Percentiles rank a stretch among this genome's conserved stretches.
Evolutionary conservation across 805 yeast genomes (phyloP).

Genomic region (Wickerhamomyces hampshirensis): DNA sequence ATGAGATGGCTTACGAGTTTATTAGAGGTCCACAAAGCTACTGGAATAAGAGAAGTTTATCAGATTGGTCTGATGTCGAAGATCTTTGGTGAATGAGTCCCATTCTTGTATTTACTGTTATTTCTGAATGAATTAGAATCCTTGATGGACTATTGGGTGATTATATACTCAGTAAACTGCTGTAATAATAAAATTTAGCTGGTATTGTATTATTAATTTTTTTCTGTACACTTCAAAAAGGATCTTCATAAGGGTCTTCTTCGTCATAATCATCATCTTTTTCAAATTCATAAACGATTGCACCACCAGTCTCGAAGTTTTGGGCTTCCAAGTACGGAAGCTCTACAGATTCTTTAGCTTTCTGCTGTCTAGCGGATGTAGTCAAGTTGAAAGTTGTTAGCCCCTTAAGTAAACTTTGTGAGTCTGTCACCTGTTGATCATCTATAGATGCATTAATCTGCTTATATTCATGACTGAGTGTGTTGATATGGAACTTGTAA

Average conservation of each 20-base stretch:
- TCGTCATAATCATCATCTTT: slow-evolving; percentile 98
- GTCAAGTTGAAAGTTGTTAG: slow-evolving; percentile 85
- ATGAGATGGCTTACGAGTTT: slow-evolving; percentile 42
- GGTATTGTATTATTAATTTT: neutral
- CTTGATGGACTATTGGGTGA: too few species aligned
- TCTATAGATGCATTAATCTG: slow-evolving; percentile 17
- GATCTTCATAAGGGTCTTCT: slow-evolving; percentile 97
- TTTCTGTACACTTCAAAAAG: slow-evolving; percentile 45
- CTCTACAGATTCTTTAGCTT: slow-evolving; percentile 80
- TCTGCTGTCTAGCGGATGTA: slow-evolving; percentile 68
- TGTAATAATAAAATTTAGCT: neutral
- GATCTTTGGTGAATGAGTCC: slow-evolving; percentile 46
- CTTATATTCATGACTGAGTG: slow-evolving; percentile 38
- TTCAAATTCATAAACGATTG: slow-evolving; percentile 92
- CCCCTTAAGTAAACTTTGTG: slow-evolving; percentile 50
- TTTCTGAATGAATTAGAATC: too few species aligned
- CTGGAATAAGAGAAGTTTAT: slow-evolving; percentile 70
- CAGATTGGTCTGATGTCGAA: slow-evolving; percentile 54
- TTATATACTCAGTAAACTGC: too few species aligned
- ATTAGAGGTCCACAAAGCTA: slow-evolving; percentile 59
- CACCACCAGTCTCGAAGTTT: slow-evolving; percentile 75
- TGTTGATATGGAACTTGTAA: slow-evolving; percentile 51
- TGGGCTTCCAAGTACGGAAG: slow-evolving; percentile 93
- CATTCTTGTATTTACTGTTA: neutral
- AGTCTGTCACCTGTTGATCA: slow-evolving; percentile 32